phyloP scores from a whole-genome alignment of 169 alveolate species.

The Eimeria brunetti region DNA sequence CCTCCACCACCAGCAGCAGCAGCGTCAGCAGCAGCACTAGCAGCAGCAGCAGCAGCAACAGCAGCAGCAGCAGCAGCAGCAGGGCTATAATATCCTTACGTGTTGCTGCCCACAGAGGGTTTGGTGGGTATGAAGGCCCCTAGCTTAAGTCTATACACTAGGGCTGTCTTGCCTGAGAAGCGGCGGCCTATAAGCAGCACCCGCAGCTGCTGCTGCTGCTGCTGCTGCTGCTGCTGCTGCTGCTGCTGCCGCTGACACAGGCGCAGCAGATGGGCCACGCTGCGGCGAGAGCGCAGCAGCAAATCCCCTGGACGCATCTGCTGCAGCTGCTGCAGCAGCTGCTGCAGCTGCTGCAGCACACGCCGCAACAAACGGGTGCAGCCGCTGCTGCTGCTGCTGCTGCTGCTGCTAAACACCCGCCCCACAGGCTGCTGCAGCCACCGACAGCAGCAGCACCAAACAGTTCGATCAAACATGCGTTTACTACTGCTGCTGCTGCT shows the following conservation, averaged over 20 bases:
- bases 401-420: no score
- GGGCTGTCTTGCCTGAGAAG: conserved; percentile 67
- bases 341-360: conserved; percentile 21
- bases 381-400: background rate
- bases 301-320: background rate
- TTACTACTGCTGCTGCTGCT: conserved; percentile 12
- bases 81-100: background rate
- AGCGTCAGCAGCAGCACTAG: conserved; percentile 2
- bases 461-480: background rate
- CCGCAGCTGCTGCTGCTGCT: conserved; percentile 25
- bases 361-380: background rate
- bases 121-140: conserved; percentile 67
- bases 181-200: conserved; percentile 63
- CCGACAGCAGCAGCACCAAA: conserved; percentile 27
- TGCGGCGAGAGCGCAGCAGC: conserved; percentile 3
- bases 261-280: background rate
- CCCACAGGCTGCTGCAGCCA: background rate
- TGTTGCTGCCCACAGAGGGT: conserved; percentile 64
- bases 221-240: conserved; percentile 22
- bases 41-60: conserved; percentile 19
- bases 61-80: conserved; percentile 34
- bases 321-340: conserved; percentile 14
- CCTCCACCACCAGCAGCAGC: conserved; percentile 31
- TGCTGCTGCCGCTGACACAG: conserved; percentile 8
- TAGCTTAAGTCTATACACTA: conserved; percentile 67